Conservation (phyloP, 2,329 filamentous ascomycete species). For the Penicillium crustosum region DNA sequence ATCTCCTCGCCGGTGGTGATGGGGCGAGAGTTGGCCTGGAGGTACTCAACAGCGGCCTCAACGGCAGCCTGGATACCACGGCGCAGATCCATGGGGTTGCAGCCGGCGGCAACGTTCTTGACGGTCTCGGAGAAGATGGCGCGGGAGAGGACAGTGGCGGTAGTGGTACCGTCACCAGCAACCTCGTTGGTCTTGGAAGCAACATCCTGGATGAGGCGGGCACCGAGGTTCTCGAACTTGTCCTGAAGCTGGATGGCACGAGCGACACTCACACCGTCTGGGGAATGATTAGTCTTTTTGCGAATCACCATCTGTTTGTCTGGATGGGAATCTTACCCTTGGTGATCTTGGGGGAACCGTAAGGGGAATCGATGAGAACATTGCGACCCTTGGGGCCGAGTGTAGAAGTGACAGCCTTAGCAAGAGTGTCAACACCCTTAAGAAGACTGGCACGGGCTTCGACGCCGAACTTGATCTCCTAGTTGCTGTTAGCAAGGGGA, state of each 20-base stretch:
- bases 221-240: constrained; percentile 99
- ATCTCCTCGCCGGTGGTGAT: constrained; percentile 98
- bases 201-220: constrained; percentile 93
- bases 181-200: constrained; percentile 99
- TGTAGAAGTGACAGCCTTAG: constrained; percentile 92
- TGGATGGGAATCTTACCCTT: constrained; percentile 69
- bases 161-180: constrained; percentile 97
- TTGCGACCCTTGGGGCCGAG: constrained; percentile 98
- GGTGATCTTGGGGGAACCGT: constrained; percentile 98
- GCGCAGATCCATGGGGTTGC: constrained; percentile 99
- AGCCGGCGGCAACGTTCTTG: constrained; percentile 98
- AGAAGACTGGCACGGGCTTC: constrained; percentile 87
- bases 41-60: constrained; percentile 88
- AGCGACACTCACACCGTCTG: constrained; percentile 85
- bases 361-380: constrained; percentile 97
- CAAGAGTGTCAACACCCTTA: constrained; percentile 92
- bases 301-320: not conserved
- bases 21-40: constrained; percentile 94
- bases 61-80: constrained; percentile 96
- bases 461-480: constrained; percentile 98
- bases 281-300: constrained; percentile 16
- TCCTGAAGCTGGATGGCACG: constrained; percentile 91
- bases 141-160: constrained; percentile 92
- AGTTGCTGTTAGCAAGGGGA: constrained; percentile 33
- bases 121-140: constrained; percentile 99